Evolutionary conservation across 2,329 filamentous ascomycete genomes (phyloP).

Genomic region (Pleomassaria siparia): DNA sequence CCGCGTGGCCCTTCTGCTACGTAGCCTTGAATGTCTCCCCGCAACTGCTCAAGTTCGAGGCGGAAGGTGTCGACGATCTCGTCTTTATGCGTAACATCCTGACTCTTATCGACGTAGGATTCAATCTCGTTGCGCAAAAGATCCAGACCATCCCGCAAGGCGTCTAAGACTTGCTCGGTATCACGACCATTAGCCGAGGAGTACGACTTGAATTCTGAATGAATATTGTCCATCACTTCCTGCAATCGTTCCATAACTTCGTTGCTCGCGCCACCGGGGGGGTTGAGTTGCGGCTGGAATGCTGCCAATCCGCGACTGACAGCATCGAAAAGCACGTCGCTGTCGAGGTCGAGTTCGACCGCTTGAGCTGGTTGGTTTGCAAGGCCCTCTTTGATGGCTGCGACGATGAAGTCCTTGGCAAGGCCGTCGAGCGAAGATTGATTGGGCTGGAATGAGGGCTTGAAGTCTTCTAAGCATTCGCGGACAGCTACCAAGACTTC

Average conservation of each 20-base stretch:
- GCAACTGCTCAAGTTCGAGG: slow-evolving; percentile 65
- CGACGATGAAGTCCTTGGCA: slow-evolving; percentile 57
- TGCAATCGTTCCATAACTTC: slow-evolving; percentile 63
- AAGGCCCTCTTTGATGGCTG: slow-evolving; percentile 62
- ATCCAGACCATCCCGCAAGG: slow-evolving; percentile 84
- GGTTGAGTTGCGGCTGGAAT: slow-evolving; percentile 53
- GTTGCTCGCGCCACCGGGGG: slow-evolving; percentile 59
- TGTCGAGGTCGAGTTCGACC: slow-evolving; percentile 50
- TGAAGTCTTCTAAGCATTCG: slow-evolving; percentile 83
- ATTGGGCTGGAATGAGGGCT: slow-evolving; percentile 50
- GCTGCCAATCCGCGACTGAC: slow-evolving; percentile 60
- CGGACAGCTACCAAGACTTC: slow-evolving; percentile 82
- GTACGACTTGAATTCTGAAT: slow-evolving; percentile 72
- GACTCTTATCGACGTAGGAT: slow-evolving; percentile 72
- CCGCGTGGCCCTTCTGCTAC: slow-evolving; percentile 47
- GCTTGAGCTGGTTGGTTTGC: slow-evolving; percentile 43
- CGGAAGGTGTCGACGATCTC: slow-evolving; percentile 73
- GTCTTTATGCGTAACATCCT: slow-evolving; percentile 70
- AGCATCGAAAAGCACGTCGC: slow-evolving; percentile 58
- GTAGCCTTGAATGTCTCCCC: slow-evolving; percentile 60
- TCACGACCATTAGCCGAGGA: slow-evolving; percentile 76
- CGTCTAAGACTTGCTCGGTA: slow-evolving; percentile 85
- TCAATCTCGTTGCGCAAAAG: slow-evolving; percentile 79
- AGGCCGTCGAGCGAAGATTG: slow-evolving; percentile 47
- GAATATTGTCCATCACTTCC: slow-evolving; percentile 62